Evolutionary conservation across 2,329 filamentous ascomycete genomes (phyloP).

Genomic region (Fusarium oligoseptatum): DNA sequence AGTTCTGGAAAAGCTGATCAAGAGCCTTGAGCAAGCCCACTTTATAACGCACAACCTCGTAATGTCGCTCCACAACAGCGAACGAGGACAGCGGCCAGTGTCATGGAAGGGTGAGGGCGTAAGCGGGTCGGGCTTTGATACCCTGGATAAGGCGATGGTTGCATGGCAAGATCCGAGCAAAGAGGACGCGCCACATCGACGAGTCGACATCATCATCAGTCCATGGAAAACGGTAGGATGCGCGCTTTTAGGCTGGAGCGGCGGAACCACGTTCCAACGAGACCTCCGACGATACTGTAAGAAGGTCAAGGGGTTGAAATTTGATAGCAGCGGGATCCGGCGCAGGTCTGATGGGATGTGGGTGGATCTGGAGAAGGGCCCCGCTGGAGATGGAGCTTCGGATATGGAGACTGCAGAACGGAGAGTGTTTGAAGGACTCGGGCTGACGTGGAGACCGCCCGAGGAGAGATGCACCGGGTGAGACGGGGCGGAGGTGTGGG

Average conservation of each 20-base stretch:
- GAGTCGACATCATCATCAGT: constrained; percentile 92
- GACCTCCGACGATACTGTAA: constrained; percentile 87
- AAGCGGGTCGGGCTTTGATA: constrained; percentile 79
- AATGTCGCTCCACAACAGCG: constrained; percentile 76
- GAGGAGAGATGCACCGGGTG: constrained; percentile 77
- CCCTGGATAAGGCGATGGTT: constrained; percentile 89
- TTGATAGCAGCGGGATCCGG: constrained; percentile 90
- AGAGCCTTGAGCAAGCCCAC: constrained; percentile 74
- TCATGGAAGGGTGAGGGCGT: constrained; percentile 62
- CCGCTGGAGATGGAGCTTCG: constrained; percentile 60
- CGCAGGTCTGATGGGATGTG: constrained; percentile 73
- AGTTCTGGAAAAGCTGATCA: constrained; percentile 80
- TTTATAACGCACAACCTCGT: constrained; percentile 87
- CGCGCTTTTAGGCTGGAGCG: constrained; percentile 88
- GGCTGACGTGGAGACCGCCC: constrained; percentile 75
- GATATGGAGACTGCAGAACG: constrained; percentile 81
- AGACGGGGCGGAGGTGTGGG: constrained; percentile 31
- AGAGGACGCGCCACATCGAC: constrained; percentile 69
- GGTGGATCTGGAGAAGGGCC: constrained; percentile 76
- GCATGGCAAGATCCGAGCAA: constrained; percentile 77
- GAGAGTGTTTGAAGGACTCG: constrained; percentile 83
- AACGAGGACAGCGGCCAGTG: constrained; percentile 75
- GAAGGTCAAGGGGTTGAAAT: constrained; percentile 79
- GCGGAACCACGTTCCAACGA: constrained; percentile 89
- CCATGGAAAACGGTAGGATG: constrained; percentile 93